Evolutionary conservation across 2,329 filamentous ascomycete genomes (phyloP).

Genomic region (Cercospora sesami): DNA sequence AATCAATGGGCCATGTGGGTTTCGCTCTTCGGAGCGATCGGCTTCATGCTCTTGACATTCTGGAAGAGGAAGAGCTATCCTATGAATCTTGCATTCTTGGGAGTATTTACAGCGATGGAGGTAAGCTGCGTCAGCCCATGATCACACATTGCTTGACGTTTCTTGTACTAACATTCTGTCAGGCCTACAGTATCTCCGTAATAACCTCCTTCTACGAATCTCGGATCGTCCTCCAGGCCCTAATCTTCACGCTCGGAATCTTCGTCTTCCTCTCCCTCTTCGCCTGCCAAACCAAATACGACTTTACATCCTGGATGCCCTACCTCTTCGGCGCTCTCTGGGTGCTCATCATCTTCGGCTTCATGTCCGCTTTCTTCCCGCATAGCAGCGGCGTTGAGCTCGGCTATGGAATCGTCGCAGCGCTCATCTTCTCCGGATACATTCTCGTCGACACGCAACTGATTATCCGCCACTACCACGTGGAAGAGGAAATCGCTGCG

Average conservation of each 20-base stretch:
- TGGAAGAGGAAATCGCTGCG: constrained; percentile 58
- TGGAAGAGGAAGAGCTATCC: constrained; percentile 71
- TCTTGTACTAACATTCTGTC: not conserved
- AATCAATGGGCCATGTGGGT: constrained; percentile 83
- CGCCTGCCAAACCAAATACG: constrained; percentile 96
- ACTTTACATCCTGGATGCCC: constrained; percentile 96
- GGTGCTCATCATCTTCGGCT: constrained; percentile 87
- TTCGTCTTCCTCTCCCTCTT: constrained; percentile 70
- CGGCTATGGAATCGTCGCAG: constrained; percentile 76
- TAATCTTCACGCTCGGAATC: constrained; percentile 74
- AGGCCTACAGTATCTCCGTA: constrained; percentile 85
- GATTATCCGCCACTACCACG: constrained; percentile 91
- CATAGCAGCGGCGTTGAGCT: constrained; percentile 79
- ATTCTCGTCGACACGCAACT: constrained; percentile 96
- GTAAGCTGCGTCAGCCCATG: constrained; percentile 10
- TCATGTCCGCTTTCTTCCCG: constrained; percentile 89
- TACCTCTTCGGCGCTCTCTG: constrained; percentile 90
- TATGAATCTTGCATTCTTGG: constrained; percentile 88
- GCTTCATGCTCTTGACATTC: constrained; percentile 82
- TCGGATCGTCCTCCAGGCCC: constrained; percentile 82
- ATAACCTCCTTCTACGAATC: constrained; percentile 88
- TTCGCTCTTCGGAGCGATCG: constrained; percentile 80
- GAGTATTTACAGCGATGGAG: constrained; percentile 85
- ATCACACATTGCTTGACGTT: not conserved
- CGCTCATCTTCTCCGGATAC: constrained; percentile 89